Base-by-base conservation (phyloP, 2,329 filamentous ascomycete genomes). In the Apiospora kogelbergensis region DNA sequence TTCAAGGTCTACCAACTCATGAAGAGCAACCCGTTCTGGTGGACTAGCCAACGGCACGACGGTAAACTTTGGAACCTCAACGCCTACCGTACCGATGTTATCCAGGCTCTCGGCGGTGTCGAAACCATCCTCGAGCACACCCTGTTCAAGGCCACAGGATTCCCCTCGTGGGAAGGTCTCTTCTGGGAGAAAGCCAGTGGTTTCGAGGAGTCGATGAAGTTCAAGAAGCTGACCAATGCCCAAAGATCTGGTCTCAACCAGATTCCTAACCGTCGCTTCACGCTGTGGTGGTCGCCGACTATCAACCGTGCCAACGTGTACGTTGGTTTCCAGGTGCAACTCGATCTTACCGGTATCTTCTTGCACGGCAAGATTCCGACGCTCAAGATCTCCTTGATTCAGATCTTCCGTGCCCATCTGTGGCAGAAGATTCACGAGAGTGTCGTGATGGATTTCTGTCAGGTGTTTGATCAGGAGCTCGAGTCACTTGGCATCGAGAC, bases 401-500 rank as follows among this genome's bases (percentile, higher is more conserved):
- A 99, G 79, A 99, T 99, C 75, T 99, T 99, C 93, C 91, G 96
- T 79, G 96, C 97, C 67, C 96, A 99, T 89, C 90, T 99, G 85
- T 99, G 96, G 96, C 96, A 99, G 81, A 99, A 99, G 86, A 98
- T 99, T 63, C 97, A 99, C 81, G 96, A 99, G 81, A 97, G 63
- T 44, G 37, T 42, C 1, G 63, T 65, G 0, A 99, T 99, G 96
- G 96, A 99, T 85, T 82, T 99, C 77, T 98, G 96, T 75, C 97
- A 99, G 79, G 96, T 99, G 17, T 97, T 99, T 75, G 96, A 99
- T 74, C 95, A 98, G 78, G 96, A 99, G 79, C 84, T 99, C 57
- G 96, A 99, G 80, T 94, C 96, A 41, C 85, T 99, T 4, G 95
- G 95, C 44, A 98, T 99, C 69, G 96, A 99, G 81, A 97, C 94